Percentiles rank a stretch among this genome's conserved stretches.
phyloP scores from a whole-genome alignment of 805 yeast species.

The Metschnikowia anglica region DNA sequence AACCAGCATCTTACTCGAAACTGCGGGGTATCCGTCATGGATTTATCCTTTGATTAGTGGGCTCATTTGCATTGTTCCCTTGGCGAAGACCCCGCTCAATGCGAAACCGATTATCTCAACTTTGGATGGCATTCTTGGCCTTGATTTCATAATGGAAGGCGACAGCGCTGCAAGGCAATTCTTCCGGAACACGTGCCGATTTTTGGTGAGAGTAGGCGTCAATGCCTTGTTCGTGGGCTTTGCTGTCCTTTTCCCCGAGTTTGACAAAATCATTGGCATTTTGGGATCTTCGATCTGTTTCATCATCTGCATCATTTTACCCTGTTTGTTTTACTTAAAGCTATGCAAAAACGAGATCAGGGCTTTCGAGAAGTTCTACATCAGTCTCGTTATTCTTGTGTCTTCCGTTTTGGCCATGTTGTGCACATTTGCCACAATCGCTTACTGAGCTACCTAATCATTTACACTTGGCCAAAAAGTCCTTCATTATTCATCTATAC shows the following conservation, averaged over 20 bases:
- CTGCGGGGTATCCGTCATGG: conserved; percentile 50
- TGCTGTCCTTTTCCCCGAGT: conserved; percentile 69
- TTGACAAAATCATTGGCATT: conserved; percentile 78
- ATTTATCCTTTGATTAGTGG: conserved; percentile 53
- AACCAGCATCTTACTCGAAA: conserved; percentile 47
- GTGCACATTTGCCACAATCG: conserved; percentile 23
- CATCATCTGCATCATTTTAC: conserved; percentile 74
- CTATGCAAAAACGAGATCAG: conserved; percentile 22
- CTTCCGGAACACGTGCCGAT: conserved; percentile 13
- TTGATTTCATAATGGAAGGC: conserved; percentile 21
- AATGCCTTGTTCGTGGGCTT: conserved; percentile 56
- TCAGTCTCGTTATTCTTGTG: conserved; percentile 12
- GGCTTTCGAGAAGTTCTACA: conserved; percentile 16
- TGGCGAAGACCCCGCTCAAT: conserved; percentile 80
- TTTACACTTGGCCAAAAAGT: background rate
- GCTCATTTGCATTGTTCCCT: conserved; percentile 76
- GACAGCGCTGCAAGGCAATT: conserved; percentile 8
- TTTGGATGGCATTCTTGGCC: conserved; percentile 52
- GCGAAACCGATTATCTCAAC: conserved; percentile 80
- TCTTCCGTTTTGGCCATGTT: conserved; percentile 20
- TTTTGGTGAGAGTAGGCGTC: conserved; percentile 40
- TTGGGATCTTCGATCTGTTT: conserved; percentile 81
- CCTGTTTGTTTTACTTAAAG: conserved; percentile 61
- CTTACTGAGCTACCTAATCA: conserved; percentile 6
- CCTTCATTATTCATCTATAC: background rate